Base-by-base conservation (phyloP, 208 protist species). In the Herpetomonas tarakana region DNA sequence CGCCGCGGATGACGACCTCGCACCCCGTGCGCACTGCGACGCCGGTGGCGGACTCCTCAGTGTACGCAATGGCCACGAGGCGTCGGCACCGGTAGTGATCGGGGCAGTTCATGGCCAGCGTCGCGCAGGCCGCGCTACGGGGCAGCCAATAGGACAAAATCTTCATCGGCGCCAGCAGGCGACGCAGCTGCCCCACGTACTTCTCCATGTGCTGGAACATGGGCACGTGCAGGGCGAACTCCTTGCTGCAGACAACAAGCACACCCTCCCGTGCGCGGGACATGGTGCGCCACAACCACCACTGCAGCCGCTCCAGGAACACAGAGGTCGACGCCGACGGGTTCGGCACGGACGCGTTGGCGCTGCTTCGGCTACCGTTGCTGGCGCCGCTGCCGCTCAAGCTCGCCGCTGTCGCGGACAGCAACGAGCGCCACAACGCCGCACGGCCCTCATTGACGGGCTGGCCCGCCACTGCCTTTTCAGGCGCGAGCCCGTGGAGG, bases 211-310 rank as follows among this genome's bases (percentile, higher is more conserved):
- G 60, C 27, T 59, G 58, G 25, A 94, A 74, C n/a, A 89, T 64
- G 25, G 78, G 73, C 54, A 94, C 58, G 29, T 71, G 70, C 16
- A 31, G 45, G 56, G 89, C 81, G 27, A 88, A 45, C 62, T 92
- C 81, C n/a, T 65, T 71, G 60, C 71, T 86, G 65, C 77, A 82
- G 45, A 94, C 64, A 12, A 94, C 62, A 35, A 94, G 27, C 19
- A 74, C 76, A 11, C 85, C 83, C 25, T 49, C 38, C 2, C 83
- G 81, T 25, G 77, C 83, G 46, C 79, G 80, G 18, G 73, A 73
- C 31, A 80, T 52, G 12, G 76, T 64, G 27, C 72, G 72, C 86
- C 85, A 94, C 27, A 94, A 66, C 83, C 85, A 92, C 60, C 71
- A 75, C 64, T 90, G 81, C 65, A 94, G 56, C 38, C 70, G 66